Conservation (phyloP, 805 yeast species). For the Candida pseudofarinosa region DNA sequence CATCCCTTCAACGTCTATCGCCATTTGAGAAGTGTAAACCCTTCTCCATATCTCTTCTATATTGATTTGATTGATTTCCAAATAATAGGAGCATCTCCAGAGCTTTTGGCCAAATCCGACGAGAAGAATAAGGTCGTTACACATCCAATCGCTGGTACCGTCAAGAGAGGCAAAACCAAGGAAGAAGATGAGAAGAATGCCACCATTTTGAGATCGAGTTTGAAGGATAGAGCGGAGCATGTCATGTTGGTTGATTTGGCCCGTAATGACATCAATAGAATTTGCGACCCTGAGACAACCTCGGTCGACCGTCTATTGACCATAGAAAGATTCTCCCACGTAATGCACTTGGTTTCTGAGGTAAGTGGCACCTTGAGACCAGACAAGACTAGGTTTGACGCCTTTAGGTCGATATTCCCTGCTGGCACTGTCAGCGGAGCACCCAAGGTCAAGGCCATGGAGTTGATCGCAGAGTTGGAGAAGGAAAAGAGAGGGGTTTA, state of each 20-base stretch:
- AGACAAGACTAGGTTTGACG: conserved; percentile 89
- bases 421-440: conserved; percentile 99
- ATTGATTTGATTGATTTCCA: conserved; percentile 90
- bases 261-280: conserved; percentile 90
- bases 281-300: conserved; percentile 84
- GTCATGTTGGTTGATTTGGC: conserved; percentile 98
- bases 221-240: conserved; percentile 96
- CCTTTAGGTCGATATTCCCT: conserved; percentile 96
- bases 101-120: conserved; percentile 81
- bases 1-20: conserved; percentile 97
- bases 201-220: conserved; percentile 61
- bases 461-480: conserved; percentile 84
- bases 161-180: conserved; percentile 80
- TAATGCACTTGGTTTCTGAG: conserved; percentile 92
- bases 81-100: conserved; percentile 97
- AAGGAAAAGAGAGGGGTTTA: conserved; percentile 92
- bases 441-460: conserved; percentile 97
- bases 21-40: conserved; percentile 92
- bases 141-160: conserved; percentile 98
- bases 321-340: conserved; percentile 93
- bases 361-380: conserved; percentile 86
- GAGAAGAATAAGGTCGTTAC: conserved; percentile 70
- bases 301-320: conserved; percentile 84
- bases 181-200: conserved; percentile 92
- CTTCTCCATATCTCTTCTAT: conserved; percentile 95